phyloP scores from a whole-genome alignment of 2,329 filamentous ascomycete species.

The Trichophyton schoenleinii region DNA sequence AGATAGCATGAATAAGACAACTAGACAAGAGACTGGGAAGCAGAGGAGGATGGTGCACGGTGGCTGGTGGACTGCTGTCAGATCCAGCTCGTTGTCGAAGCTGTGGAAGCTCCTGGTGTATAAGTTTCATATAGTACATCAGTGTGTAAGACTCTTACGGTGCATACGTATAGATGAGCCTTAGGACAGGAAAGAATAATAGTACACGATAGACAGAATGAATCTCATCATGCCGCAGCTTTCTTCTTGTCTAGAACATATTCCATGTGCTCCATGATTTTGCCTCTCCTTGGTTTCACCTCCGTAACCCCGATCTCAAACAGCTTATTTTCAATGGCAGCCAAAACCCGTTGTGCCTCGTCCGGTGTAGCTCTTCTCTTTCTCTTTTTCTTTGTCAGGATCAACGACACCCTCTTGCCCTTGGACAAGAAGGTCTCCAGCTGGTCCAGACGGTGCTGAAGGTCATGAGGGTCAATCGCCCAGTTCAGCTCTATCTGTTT shows the following conservation, averaged over 20 bases:
- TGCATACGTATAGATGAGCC: neutral
- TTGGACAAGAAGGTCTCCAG: constrained; percentile 57
- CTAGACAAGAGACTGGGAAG: no score
- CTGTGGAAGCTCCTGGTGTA: no score
- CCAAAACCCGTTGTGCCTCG: constrained; percentile 50
- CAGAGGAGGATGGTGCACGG: no score
- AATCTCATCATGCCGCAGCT: neutral
- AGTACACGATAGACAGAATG: neutral
- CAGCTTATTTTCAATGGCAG: constrained; percentile 36
- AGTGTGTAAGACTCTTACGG: no score
- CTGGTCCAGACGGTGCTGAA: constrained; percentile 57
- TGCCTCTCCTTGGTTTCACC: constrained; percentile 31
- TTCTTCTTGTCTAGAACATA: constrained; percentile 26
- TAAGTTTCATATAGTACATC: no score
- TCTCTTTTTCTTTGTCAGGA: constrained; percentile 55
- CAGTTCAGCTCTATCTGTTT: constrained; percentile 88
- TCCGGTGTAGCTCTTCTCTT: constrained; percentile 47
- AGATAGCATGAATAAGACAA: no score
- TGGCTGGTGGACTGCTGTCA: no score
- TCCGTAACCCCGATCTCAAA: constrained; percentile 32
- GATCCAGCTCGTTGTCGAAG: no score
- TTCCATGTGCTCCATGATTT: constrained; percentile 26
- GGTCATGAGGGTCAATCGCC: constrained; percentile 66
- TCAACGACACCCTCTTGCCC: constrained; percentile 62
- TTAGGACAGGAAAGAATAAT: neutral